A percentile compares a stretch with the other conserved stretches of the same genome.
Conservation (phyloP, 1,139 yeast genomes). For the Magnusiomyces fungicola region DNA sequence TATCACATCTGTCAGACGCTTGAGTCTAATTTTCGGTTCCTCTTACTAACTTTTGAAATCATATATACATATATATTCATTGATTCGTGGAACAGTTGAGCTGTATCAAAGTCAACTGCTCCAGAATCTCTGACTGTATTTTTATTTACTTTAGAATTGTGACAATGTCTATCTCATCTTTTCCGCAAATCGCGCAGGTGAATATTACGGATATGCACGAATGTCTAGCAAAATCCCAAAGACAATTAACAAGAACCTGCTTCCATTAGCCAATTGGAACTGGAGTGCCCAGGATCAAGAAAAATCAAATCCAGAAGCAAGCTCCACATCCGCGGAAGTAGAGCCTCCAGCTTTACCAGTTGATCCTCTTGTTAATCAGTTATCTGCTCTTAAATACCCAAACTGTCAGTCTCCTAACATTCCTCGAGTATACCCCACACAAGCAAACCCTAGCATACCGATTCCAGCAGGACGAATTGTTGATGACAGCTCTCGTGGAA, state of each 20-base stretch:
- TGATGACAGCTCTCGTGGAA: constrained; percentile 35
- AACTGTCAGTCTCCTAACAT: neutral
- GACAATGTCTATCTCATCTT: constrained; percentile 36
- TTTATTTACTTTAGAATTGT: too few relatives aligned
- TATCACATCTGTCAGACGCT: too few relatives aligned
- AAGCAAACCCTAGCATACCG: constrained; percentile 21
- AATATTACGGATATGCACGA: constrained; percentile 37
- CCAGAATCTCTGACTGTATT: too few relatives aligned
- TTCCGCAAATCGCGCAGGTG: constrained; percentile 36
- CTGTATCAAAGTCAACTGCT: too few relatives aligned
- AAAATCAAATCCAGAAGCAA: neutral
- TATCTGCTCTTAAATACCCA: constrained; percentile 6
- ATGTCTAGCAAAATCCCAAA: constrained; percentile 28
- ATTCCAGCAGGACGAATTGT: constrained; percentile 36
- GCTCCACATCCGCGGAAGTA: neutral
- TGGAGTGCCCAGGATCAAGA: constrained; percentile 1
- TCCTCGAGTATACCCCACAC: constrained; percentile 20
- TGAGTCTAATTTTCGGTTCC: neutral
- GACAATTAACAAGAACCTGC: constrained; percentile 3
- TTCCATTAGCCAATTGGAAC: constrained; percentile 1
- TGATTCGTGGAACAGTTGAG: too few relatives aligned
- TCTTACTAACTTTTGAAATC: neutral
- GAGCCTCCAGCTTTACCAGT: constrained; percentile 1
- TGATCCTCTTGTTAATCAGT: too few relatives aligned
- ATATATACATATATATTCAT: too few relatives aligned